Percentiles rank a stretch among this genome's conserved stretches.
Evolutionary conservation across 1,139 yeast genomes (phyloP).

Genomic region (Sugiyamaella neomexicana): DNA sequence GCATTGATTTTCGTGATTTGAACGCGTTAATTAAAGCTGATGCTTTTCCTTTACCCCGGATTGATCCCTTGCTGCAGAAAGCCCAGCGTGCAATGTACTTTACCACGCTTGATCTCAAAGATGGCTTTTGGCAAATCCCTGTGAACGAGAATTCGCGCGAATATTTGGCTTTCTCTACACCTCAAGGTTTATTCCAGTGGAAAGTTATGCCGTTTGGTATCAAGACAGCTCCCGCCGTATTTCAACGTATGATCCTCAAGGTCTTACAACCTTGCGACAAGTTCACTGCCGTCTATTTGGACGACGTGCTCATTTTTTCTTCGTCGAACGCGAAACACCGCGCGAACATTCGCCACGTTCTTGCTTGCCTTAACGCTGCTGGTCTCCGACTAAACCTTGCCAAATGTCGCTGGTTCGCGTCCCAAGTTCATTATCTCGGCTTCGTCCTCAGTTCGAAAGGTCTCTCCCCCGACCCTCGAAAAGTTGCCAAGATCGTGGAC

Average conservation of each 20-base stretch:
- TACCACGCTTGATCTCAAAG: neutral
- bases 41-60: neutral
- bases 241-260: neutral
- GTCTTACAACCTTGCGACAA: neutral
- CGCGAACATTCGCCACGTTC: neutral
- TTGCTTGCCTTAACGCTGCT: neutral
- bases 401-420: neutral
- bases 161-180: conserved; percentile 11
- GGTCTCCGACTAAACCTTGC: neutral
- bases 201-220: conserved; percentile 21
- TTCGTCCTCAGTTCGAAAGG: neutral
- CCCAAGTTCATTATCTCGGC: neutral
- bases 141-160: neutral
- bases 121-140: neutral
- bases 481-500: neutral
- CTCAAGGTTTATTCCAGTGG: conserved; percentile 8
- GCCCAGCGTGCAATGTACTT: neutral
- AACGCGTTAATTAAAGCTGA: neutral
- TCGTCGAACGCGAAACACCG: neutral
- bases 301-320: conserved; percentile 3
- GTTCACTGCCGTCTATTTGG: conserved; percentile 3
- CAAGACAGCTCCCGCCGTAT: conserved; percentile 18
- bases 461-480: neutral
- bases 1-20: neutral
- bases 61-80: neutral